Evolutionary conservation across 1,139 yeast species (phyloP), one percentile per base, ranked within the genome.

Genomic region (Candida dubliniensis): DNA sequence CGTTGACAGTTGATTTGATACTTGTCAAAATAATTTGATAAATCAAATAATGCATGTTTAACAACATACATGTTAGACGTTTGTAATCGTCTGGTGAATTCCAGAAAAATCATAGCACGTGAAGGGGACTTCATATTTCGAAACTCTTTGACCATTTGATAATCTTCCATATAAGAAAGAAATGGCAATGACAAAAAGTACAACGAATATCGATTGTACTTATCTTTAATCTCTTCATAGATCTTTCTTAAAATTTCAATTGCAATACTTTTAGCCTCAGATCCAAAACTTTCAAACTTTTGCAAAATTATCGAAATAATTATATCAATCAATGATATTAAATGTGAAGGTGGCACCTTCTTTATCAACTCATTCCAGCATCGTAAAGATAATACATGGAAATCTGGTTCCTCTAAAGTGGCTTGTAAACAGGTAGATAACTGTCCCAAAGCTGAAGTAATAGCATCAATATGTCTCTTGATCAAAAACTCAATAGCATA

Each of bases 361-460:
- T 71, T 69, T 18, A 79, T 80, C 47, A 86, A 71, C 23, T 65
- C 71, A 54, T 69, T 71, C 85, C 96, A 85, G 44, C 95, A 85
- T 36, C 74, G 69, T 43, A 93, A 66, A 0, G 95, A 82, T 31
- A 77, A 76, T 14, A 69, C 69, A 49, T 85, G 84, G 24, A 90
- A 74, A 27, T 79, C 82, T 0, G 75, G 66, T 18, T 76, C 77
- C 34, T 84, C 91, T 29, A 91, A 64, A 0, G 95, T 85, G 0
- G 93, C 82, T 57, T 90, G 97, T 14, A 95, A 67, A 54, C 96
- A 87, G 1, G 96, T 86, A 46, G 90, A 84, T 4, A 95, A 78
- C 59, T 93, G 99, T 0, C 97, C 96, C 31, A 91, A 68, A 0
- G 95, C 93, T 4, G 89, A 78, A 2, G 86, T 80, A 13, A 88